phyloP scores from a whole-genome alignment of 768 basidiomycete genomes.

The Tylopilus balloui region DNA sequence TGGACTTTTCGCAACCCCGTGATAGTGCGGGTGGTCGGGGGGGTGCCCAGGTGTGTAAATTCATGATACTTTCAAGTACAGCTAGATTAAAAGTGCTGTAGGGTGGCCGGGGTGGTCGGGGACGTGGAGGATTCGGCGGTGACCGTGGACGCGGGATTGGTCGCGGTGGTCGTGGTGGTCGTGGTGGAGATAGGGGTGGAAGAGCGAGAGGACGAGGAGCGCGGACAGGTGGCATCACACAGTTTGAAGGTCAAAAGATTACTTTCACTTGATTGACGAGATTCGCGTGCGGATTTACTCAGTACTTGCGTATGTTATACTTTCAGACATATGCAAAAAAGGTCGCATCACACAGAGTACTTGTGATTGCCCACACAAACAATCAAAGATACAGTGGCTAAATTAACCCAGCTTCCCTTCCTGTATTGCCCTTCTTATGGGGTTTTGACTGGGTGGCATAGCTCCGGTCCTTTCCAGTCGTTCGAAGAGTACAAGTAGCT shows the following conservation, averaged over 20 bases:
- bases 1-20: constrained; percentile 85
- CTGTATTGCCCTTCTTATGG: constrained; percentile 66
- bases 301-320: neutral
- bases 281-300: neutral
- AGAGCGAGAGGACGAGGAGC: constrained; percentile 38
- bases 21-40: constrained; percentile 54
- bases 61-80: neutral
- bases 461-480: constrained; percentile 76
- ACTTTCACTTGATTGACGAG: constrained; percentile 35
- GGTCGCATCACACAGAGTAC: neutral
- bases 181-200: constrained; percentile 36
- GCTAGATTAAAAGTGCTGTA: neutral
- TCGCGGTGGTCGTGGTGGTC: constrained; percentile 39
- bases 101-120: constrained; percentile 34
- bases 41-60: constrained; percentile 41
- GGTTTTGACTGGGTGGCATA: constrained; percentile 61
- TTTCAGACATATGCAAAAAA: constrained; percentile 6
- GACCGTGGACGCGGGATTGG: constrained; percentile 38
- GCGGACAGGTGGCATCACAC: constrained; percentile 51
- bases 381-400: neutral
- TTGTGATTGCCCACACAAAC: neutral
- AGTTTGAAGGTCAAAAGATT: constrained; percentile 49
- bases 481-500: constrained; percentile 87
- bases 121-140: constrained; percentile 24
- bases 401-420: constrained; percentile 11